Evolutionary conservation across 2,329 filamentous ascomycete species (phyloP).

Genomic region (Fusarium continuum): DNA sequence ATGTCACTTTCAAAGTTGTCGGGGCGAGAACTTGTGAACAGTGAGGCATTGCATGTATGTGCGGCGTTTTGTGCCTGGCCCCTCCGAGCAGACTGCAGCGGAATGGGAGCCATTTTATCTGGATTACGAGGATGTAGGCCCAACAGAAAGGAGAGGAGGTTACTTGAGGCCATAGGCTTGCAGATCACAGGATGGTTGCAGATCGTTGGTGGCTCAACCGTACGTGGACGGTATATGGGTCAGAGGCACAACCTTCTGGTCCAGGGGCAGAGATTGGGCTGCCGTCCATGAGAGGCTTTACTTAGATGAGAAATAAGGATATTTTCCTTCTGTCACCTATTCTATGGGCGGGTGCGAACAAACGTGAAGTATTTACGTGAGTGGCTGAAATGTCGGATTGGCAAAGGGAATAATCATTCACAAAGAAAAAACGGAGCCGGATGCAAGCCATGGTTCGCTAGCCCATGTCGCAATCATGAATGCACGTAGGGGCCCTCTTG

Average conservation of each 20-base stretch:
- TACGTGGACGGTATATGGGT: background rate
- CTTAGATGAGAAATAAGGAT: conserved; percentile 14
- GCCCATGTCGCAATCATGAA: conserved; percentile 1
- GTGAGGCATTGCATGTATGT: conserved; percentile 42
- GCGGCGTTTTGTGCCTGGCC: conserved; percentile 44
- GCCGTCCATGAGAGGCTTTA: background rate
- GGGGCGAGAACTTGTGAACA: conserved; percentile 32
- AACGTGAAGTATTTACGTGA: background rate
- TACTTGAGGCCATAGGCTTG: background rate
- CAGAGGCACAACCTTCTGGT: conserved; percentile 33
- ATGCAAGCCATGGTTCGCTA: conserved; percentile 2
- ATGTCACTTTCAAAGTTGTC: conserved; percentile 26
- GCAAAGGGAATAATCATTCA: background rate
- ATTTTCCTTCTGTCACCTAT: background rate
- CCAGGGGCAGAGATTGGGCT: conserved; percentile 13
- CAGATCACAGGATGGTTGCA: conserved; percentile 10
- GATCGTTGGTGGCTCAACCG: background rate
- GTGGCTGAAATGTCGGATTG: background rate
- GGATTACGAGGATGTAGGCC: conserved; percentile 13
- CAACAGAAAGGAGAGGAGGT: background rate
- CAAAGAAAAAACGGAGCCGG: background rate
- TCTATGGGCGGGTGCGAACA: background rate
- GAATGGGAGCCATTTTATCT: conserved; percentile 21
- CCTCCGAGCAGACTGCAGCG: conserved; percentile 5
- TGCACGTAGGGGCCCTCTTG: conserved; percentile 19